phyloP scores from a whole-genome alignment of 768 basidiomycete genomes.

The Sarcodon aspratus region DNA sequence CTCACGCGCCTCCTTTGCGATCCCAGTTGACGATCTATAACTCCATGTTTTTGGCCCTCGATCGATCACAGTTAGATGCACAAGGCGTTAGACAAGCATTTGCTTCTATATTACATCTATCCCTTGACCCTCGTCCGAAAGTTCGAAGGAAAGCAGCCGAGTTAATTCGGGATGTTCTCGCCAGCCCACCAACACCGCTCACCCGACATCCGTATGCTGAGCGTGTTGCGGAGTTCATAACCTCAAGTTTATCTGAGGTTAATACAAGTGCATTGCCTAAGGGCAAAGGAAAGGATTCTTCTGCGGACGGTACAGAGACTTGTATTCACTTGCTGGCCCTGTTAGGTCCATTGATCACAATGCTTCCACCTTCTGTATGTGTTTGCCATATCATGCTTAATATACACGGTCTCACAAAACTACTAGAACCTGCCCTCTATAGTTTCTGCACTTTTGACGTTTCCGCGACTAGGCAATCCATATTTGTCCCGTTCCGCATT shows the following conservation, averaged over 20 bases:
- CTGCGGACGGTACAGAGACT: slow-evolving; percentile 51
- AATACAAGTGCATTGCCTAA: slow-evolving; percentile 49
- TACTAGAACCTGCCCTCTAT: slow-evolving; percentile 63
- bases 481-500: slow-evolving; percentile 87
- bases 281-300: slow-evolving; percentile 43
- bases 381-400: slow-evolving; percentile 1
- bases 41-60: slow-evolving; percentile 55
- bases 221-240: slow-evolving; percentile 71
- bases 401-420: not conserved
- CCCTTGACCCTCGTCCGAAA: slow-evolving; percentile 85
- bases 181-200: slow-evolving; percentile 66
- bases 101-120: slow-evolving; percentile 73
- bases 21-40: slow-evolving; percentile 78
- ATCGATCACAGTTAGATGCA: slow-evolving; percentile 54
- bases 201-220: slow-evolving; percentile 78
- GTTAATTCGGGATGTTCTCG: slow-evolving; percentile 66
- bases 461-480: slow-evolving; percentile 80
- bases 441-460: slow-evolving; percentile 58
- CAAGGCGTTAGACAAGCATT: slow-evolving; percentile 71
- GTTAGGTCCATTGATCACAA: slow-evolving; percentile 46
- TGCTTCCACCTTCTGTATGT: slow-evolving; percentile 64
- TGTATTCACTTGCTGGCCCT: slow-evolving; percentile 72
- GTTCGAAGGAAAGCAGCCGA: slow-evolving; percentile 88
- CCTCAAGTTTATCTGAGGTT: slow-evolving; percentile 53
- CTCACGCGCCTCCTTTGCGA: slow-evolving; percentile 70